These are phyloP conservation scores for Stenocarpella maydis DNA, from an alignment of 2,329 filamentous ascomycete species.

Conservation along the genomic window DNA sequence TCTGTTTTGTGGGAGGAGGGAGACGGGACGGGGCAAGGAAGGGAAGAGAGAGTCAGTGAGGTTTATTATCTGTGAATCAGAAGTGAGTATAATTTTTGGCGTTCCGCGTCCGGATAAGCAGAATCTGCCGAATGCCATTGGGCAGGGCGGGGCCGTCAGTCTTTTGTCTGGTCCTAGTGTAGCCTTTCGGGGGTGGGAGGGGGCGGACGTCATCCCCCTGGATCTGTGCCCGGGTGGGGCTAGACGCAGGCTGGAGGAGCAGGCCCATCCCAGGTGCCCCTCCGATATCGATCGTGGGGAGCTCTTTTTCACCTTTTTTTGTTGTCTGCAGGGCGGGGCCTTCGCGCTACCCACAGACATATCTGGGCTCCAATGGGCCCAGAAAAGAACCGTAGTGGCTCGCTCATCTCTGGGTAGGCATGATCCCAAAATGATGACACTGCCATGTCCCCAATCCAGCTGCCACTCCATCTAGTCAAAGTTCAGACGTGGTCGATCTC, in stretches of 20 bases:
- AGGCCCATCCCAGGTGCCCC: too few species aligned
- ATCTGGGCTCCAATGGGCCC: background rate
- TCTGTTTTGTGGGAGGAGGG: slow-evolving; percentile 22
- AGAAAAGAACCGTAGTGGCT: background rate
- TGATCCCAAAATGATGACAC: background rate
- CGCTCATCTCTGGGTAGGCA: background rate
- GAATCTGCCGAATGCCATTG: slow-evolving; percentile 27
- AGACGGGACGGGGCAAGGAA: background rate
- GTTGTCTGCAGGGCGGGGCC: background rate
- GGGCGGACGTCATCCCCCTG: slow-evolving; percentile 23
- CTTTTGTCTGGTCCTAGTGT: slow-evolving; percentile 24
- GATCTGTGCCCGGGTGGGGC: slow-evolving; percentile 25
- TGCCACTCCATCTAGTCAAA: background rate
- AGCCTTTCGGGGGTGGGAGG: slow-evolving; percentile 3
- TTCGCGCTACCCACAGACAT: background rate
- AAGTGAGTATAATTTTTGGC: slow-evolving; percentile 23
- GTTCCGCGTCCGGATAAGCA: slow-evolving; percentile 28
- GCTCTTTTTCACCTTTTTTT: background rate
- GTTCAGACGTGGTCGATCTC: background rate
- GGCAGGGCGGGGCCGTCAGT: background rate
- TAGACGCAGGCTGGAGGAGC: background rate
- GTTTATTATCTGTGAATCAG: slow-evolving; percentile 22
- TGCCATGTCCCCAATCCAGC: background rate
- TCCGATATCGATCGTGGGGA: slow-evolving; percentile 31
- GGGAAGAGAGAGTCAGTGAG: slow-evolving; percentile 23